Percentiles rank a stretch among this genome's conserved stretches.
Conservation (phyloP, 2,329 filamentous ascomycete genomes). For the Dothideomycetes sp. region DNA sequence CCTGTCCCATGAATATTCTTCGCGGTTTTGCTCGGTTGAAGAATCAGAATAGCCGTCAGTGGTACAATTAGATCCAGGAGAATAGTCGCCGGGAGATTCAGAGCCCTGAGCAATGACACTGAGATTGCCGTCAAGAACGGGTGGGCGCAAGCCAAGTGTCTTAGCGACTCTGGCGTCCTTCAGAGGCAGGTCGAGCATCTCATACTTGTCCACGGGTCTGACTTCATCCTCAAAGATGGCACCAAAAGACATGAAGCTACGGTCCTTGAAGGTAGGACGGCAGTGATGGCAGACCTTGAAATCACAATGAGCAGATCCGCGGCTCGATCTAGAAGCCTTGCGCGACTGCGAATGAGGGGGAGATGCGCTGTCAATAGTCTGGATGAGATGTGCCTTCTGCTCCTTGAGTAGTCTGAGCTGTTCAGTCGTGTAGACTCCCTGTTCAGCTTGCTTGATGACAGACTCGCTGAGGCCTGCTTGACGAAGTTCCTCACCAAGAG, state of each 20-base stretch:
- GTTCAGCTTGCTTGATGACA: conserved; percentile 33
- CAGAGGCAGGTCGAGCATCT: conserved; percentile 26
- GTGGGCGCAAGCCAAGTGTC: conserved; percentile 25
- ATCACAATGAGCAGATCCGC: conserved; percentile 25
- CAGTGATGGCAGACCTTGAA: conserved; percentile 42
- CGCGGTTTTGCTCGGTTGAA: not conserved
- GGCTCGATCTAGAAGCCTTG: not conserved
- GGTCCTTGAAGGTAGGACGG: conserved; percentile 41
- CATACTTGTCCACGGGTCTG: conserved; percentile 25
- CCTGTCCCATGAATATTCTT: no score
- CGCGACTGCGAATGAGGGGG: not conserved
- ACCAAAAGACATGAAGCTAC: conserved; percentile 37
- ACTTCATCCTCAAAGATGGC: conserved; percentile 32
- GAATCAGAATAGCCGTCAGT: conserved; percentile 5
- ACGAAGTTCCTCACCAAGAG: conserved; percentile 10
- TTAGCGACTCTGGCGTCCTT: conserved; percentile 29
- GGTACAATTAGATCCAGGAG: not conserved
- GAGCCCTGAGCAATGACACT: not conserved
- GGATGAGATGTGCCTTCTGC: conserved; percentile 32
- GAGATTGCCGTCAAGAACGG: not conserved
- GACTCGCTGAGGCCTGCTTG: conserved; percentile 30
- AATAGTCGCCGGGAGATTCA: not conserved
- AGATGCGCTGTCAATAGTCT: no score
- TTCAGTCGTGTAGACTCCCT: conserved; percentile 34
- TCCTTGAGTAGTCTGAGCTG: conserved; percentile 33